phyloP scores from a whole-genome alignment of 2,329 filamentous ascomycete genomes.

The Lachnellula subtilissima region DNA sequence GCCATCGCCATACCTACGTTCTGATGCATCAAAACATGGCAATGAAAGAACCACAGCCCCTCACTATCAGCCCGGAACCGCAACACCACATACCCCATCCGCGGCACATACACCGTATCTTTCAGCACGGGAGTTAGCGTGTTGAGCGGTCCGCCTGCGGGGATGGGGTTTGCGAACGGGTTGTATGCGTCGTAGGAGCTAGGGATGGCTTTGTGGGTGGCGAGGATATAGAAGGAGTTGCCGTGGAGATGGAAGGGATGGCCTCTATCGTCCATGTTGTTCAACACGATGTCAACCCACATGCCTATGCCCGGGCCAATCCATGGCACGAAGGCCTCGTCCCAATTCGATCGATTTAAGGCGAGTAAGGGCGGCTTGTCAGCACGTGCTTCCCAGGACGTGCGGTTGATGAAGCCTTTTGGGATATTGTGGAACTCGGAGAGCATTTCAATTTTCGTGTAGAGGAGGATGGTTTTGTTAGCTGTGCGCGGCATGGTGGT shows the following conservation, averaged over 20 bases:
- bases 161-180: not conserved
- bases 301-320: not conserved
- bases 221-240: not conserved
- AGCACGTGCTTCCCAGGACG: not conserved
- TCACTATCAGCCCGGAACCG: slow-evolving; percentile 34
- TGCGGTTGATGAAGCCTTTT: slow-evolving; percentile 8
- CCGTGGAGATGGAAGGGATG: slow-evolving; percentile 46
- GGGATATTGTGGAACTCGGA: slow-evolving; percentile 7
- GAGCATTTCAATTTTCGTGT: slow-evolving; percentile 12
- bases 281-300: slow-evolving; percentile 45
- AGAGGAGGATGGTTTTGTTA: slow-evolving; percentile 3
- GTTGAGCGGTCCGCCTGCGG: slow-evolving; percentile 28
- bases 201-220: not conserved
- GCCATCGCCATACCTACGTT: slow-evolving; percentile 38
- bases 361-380: not conserved
- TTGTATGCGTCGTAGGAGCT: not conserved
- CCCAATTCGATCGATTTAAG: not conserved
- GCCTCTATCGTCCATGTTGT: slow-evolving; percentile 42
- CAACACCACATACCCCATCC: slow-evolving; percentile 34
- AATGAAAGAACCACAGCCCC: slow-evolving; percentile 37
- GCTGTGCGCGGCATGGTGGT: not conserved
- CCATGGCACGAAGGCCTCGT: not conserved
- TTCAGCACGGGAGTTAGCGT: slow-evolving; percentile 43
- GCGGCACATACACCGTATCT: slow-evolving; percentile 34
- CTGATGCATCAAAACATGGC: slow-evolving; percentile 34